These are phyloP conservation scores for Coix lacrymajobi DNA, from an alignment of 176 grass and related monocot genomes.

Conservation along the genomic window DNA sequence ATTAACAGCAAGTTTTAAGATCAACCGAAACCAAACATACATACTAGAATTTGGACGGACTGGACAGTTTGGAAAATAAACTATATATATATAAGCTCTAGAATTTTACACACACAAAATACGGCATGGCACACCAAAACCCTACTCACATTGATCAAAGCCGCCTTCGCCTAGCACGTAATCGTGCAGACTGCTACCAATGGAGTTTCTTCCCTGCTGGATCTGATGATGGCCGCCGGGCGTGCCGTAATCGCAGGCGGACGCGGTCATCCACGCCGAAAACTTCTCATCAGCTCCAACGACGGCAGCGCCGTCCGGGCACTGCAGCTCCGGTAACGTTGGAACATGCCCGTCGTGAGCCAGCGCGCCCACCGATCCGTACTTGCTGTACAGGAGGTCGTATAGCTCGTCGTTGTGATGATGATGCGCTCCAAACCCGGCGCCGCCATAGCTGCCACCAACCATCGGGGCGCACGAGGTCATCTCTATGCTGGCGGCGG, in stretches of 20 bases:
- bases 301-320: slow-evolving; percentile 19
- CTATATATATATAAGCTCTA: not conserved
- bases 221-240: slow-evolving; percentile 8
- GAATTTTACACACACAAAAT: not conserved
- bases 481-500: not conserved
- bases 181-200: slow-evolving; percentile 34
- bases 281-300: slow-evolving; percentile 46
- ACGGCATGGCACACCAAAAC: not conserved
- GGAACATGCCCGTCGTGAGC: slow-evolving; percentile 19
- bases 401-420: slow-evolving; percentile 41
- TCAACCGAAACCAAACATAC: slow-evolving; percentile 16
- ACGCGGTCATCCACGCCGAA: slow-evolving; percentile 29
- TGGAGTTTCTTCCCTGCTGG: slow-evolving; percentile 37
- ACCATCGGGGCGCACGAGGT: not conserved
- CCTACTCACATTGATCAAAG: slow-evolving; percentile 36
- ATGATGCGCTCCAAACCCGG: not conserved
- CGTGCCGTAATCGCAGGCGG: slow-evolving; percentile 44
- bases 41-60: too few relatives aligned
- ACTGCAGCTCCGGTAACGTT: slow-evolving; percentile 39
- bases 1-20: slow-evolving; percentile 28
- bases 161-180: slow-evolving; percentile 36
- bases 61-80: not conserved
- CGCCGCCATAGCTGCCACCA: slow-evolving; percentile 6
- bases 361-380: not conserved
- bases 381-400: slow-evolving; percentile 48